Percentiles rank a stretch among this genome's conserved stretches.
Conservation (phyloP, 2,329 filamentous ascomycete genomes). For the Aspergillus novoparasiticus region DNA sequence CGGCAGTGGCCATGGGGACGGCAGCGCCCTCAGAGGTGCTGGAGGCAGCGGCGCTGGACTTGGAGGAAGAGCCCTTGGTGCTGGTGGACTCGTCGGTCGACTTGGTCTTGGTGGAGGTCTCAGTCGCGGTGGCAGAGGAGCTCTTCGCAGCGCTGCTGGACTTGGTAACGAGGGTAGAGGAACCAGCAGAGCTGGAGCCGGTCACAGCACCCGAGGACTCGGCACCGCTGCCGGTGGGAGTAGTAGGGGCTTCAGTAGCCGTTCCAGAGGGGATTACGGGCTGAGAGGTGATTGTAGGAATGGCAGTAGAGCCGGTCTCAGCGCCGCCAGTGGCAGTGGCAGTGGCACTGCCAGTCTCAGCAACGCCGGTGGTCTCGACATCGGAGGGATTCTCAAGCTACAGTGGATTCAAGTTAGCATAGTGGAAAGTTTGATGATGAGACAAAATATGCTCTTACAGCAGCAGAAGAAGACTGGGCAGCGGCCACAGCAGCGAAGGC, state of each 20-base stretch:
- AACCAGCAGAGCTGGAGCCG: slow-evolving; percentile 21
- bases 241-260: background rate
- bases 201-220: slow-evolving; percentile 24
- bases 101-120: slow-evolving; percentile 25
- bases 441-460: slow-evolving; percentile 19
- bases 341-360: background rate
- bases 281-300: slow-evolving; percentile 33
- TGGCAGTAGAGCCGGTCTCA: background rate
- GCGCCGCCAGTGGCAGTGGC: background rate
- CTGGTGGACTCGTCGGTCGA: slow-evolving; percentile 20
- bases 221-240: slow-evolving; percentile 24
- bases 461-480: slow-evolving; percentile 35
- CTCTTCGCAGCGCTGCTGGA: slow-evolving; percentile 21
- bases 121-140: slow-evolving; percentile 24
- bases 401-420: background rate
- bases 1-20: slow-evolving; percentile 41
- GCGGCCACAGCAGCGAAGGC: slow-evolving; percentile 47
- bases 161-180: slow-evolving; percentile 26
- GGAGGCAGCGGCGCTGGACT: slow-evolving; percentile 17
- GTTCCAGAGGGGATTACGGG: slow-evolving; percentile 28
- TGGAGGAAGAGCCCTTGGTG: slow-evolving; percentile 19
- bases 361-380: background rate
- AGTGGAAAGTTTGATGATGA: background rate
- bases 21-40: slow-evolving; percentile 32
- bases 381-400: background rate